phyloP scores from a whole-genome alignment of 2,329 filamentous ascomycete genomes.

The Tolypocladium guangdongense region DNA sequence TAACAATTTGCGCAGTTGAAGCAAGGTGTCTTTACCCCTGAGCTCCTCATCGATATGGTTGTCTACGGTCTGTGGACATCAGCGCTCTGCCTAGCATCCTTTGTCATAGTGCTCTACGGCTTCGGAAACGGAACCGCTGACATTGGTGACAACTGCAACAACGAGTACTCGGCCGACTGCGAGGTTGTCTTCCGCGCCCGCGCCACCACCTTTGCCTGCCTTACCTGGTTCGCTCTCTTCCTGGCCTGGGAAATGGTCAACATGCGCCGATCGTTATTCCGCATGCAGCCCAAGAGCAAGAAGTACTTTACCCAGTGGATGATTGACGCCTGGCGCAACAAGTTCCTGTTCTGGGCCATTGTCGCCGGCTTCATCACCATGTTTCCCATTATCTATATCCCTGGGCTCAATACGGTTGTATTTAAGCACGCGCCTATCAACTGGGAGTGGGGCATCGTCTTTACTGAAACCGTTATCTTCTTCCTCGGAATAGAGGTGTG shows the following conservation, averaged over 20 bases:
- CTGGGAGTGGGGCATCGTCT: slow-evolving; percentile 52
- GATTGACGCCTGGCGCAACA: slow-evolving; percentile 55
- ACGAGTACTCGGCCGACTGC: slow-evolving; percentile 38
- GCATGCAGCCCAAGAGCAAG: slow-evolving; percentile 54
- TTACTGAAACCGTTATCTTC: slow-evolving; percentile 43
- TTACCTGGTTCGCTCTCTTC: slow-evolving; percentile 66
- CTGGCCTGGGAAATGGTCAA: slow-evolving; percentile 68
- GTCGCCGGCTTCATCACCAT: slow-evolving; percentile 32
- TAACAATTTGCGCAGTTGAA: slow-evolving; percentile 16
- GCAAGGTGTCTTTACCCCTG: slow-evolving; percentile 51
- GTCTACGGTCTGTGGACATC: slow-evolving; percentile 59
- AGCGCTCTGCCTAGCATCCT: slow-evolving; percentile 42
- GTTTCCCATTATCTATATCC: slow-evolving; percentile 44
- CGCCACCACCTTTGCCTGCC: slow-evolving; percentile 58
- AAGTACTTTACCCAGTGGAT: slow-evolving; percentile 55
- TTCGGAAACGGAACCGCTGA: slow-evolving; percentile 35
- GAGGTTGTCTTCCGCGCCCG: slow-evolving; percentile 56
- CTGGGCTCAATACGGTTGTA: slow-evolving; percentile 42
- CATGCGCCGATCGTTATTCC: slow-evolving; percentile 60
- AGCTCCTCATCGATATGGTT: slow-evolving; percentile 55
- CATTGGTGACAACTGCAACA: slow-evolving; percentile 50
- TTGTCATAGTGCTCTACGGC: slow-evolving; percentile 40
- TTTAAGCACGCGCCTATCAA: slow-evolving; percentile 47
- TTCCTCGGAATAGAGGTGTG: slow-evolving; percentile 46
- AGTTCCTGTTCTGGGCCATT: slow-evolving; percentile 57